phyloP scores from a whole-genome alignment of 106 monocot genomes.

The Allium sativum region DNA sequence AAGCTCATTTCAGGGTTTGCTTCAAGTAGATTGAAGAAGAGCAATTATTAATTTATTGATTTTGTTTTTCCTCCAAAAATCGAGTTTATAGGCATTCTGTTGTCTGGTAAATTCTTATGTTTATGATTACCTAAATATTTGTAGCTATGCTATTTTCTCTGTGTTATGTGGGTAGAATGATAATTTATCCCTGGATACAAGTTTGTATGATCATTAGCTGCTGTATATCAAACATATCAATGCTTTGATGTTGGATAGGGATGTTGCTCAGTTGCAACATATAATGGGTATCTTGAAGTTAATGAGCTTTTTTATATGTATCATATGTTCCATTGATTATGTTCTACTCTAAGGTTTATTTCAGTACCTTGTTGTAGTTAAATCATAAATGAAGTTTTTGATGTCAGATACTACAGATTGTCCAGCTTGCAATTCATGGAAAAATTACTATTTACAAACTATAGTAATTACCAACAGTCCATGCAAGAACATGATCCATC shows the following conservation, averaged over 20 bases:
- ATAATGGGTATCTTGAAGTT: no score
- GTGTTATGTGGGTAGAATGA: neutral
- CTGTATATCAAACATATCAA: neutral
- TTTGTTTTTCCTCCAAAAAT: slow-evolving; percentile 62
- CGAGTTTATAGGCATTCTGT: slow-evolving; percentile 84
- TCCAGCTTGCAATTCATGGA: neutral
- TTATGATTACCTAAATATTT: neutral
- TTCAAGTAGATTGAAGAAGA: slow-evolving; percentile 46
- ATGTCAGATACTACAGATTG: neutral
- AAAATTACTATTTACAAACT: neutral
- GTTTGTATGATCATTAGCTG: neutral
- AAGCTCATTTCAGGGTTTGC: slow-evolving; percentile 33
- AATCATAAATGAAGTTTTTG: neutral
- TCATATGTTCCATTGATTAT: neutral
- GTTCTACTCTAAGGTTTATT: neutral
- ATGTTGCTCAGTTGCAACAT: neutral
- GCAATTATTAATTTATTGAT: slow-evolving; percentile 48
- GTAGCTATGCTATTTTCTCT: neutral
- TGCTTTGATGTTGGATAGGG: neutral
- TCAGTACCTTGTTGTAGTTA: neutral
- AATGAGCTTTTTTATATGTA: neutral
- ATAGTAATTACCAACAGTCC: slow-evolving; percentile 52
- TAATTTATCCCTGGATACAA: neutral
- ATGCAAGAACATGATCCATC: slow-evolving; percentile 62
- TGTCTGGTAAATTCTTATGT: slow-evolving; percentile 77